Evolutionary conservation across 1,284 basidiomycete species (phyloP).

Genomic region (Heterobasidion irregulare): DNA sequence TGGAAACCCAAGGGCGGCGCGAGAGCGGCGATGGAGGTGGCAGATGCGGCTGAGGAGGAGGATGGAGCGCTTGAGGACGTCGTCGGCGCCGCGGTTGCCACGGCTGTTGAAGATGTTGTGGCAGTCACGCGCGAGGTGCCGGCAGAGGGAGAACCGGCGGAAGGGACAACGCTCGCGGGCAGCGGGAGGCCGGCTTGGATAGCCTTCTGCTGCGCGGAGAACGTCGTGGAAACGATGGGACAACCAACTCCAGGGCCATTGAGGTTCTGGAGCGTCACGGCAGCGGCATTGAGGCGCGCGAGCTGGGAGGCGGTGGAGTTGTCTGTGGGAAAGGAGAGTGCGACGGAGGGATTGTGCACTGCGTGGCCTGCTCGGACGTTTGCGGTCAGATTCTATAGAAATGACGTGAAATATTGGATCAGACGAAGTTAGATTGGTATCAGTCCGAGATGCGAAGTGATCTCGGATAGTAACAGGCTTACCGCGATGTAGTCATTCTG

Average conservation of each 20-base stretch:
- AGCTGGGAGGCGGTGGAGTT: not conserved
- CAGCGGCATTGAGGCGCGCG: constrained; percentile 4
- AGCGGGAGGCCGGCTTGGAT: not conserved
- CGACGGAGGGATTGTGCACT: constrained; percentile 15
- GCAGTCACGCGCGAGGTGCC: not conserved
- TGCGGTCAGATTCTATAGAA: not conserved
- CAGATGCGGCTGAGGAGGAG: not conserved
- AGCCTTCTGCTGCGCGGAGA: constrained; percentile 11
- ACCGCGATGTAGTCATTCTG: constrained; percentile 23
- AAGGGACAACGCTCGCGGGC: not conserved
- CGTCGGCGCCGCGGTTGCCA: not conserved
- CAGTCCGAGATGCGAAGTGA: no score
- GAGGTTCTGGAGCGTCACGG: constrained; percentile 28
- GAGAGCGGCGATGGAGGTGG: constrained; percentile 3
- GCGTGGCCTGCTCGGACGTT: constrained; percentile 19
- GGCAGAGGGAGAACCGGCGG: not conserved
- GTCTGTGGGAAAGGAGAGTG: constrained; percentile 1
- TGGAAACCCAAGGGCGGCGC: constrained; percentile 2
- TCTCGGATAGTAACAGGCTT: not conserved
- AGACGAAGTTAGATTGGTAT: constrained; percentile 17
- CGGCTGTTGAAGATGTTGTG: not conserved
- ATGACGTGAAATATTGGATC: constrained; percentile 20
- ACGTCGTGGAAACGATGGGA: constrained; percentile 28
- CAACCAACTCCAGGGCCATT: constrained; percentile 30
- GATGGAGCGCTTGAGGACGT: not conserved